Evolutionary conservation across 768 basidiomycete genomes (phyloP), one percentile per base, ranked within the genome.

Genomic region (Nidularia pulvinata): DNA sequence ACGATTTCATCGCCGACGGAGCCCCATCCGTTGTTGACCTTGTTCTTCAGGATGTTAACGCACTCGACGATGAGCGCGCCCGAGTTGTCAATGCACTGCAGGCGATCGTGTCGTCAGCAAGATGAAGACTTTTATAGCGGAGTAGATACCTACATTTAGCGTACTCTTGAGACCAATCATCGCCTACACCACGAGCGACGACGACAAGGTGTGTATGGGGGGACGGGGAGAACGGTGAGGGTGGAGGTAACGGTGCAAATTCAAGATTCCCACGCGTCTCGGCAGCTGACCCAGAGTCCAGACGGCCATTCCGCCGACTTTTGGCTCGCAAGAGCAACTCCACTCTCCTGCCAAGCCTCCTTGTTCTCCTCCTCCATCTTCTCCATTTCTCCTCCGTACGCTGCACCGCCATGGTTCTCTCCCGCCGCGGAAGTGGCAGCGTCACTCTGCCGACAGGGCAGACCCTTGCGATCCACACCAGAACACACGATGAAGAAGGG

Each of bases 161-260:
- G 87, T 93, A 52, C 86, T 83, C 68, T 98, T 98, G 63, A 98
- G 91, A 55, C 95, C 95, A 77, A 98, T 93, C 95, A 98, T 98
- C 52, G 55, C 55, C 50, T 54, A 30, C 53, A 53, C 25, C 16
- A 53, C 47, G 55, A 22, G 45, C 13, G 10, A 10, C 10, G 25
- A n/a, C 14, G 51, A 30, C 54, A n/a, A 33, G 48, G 22, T 48
- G 14, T 14, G 7, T 11, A n/a, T 14, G 14, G 25, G 3, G 4
- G 13, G 55, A 39, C 58, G 58, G 34, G 25, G 3, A 14, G 13
- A 55, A 39, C 58, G 58, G 34, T 35, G 50, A 47, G 48, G 49
- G 49, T 52, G 56, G 48, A 56, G 44, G 47, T 48, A 50, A 55
- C 36, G 43, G 34, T 30, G 22, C 22, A 54, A 55, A 55, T 48